A percentile compares a stretch with the other conserved stretches of the same genome.
These are phyloP conservation scores for Choiromyces venosus DNA, from an alignment of 495 filamentous ascomycete species.

Conservation along the genomic window DNA sequence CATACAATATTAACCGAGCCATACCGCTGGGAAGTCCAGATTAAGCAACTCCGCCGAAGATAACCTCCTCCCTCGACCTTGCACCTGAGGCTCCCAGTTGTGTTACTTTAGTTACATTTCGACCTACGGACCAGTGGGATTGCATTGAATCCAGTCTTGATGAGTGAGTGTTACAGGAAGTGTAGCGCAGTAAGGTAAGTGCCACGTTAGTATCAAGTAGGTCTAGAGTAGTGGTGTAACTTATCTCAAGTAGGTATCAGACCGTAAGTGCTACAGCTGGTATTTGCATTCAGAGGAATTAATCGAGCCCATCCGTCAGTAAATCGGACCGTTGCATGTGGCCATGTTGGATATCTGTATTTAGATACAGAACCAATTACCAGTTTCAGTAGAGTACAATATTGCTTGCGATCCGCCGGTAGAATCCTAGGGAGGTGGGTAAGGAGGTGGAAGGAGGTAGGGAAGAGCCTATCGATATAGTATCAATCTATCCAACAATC, in stretches of 20 bases:
- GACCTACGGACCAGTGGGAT: not conserved
- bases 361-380: not conserved
- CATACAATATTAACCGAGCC: not conserved
- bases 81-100: not conserved
- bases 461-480: not conserved
- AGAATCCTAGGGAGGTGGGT: not conserved
- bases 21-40: slow-evolving; percentile 5
- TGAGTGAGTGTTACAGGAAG: not conserved
- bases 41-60: slow-evolving; percentile 20
- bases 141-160: not conserved
- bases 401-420: not conserved
- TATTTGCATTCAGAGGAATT: not conserved
- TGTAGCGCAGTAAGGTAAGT: not conserved
- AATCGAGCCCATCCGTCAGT: not conserved
- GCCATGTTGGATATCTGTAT: not conserved
- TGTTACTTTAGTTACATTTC: not conserved
- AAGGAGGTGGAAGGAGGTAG: not conserved
- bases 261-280: not conserved
- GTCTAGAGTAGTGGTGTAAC: not conserved
- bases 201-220: not conserved
- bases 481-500: not conserved
- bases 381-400: not conserved
- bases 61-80: slow-evolving; percentile 5
- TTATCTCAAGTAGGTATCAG: not conserved
- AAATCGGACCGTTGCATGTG: not conserved